A percentile compares a stretch with the other conserved stretches of the same genome.
phyloP scores from a whole-genome alignment of 352 stramenopile genomes.

The Pythium aphanidermatum region DNA sequence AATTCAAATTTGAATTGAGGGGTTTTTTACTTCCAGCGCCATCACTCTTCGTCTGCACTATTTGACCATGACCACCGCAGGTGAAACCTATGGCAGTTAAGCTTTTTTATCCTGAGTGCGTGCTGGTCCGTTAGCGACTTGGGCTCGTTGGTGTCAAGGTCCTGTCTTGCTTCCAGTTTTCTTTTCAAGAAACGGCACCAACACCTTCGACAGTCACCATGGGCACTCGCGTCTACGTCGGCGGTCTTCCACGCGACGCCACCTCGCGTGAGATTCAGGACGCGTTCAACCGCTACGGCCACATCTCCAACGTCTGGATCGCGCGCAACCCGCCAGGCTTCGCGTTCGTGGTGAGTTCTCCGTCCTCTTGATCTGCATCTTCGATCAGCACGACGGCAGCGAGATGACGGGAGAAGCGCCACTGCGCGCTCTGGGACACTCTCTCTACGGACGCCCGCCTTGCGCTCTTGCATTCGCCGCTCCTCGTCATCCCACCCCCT shows the following conservation, averaged over 20 bases:
- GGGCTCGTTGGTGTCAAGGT: constrained; percentile 4
- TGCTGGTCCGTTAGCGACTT: background rate
- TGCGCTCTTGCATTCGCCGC: too few relatives aligned
- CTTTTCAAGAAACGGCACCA: constrained; percentile 3
- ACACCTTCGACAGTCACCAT: constrained; percentile 44
- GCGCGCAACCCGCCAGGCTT: constrained; percentile 83
- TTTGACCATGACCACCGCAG: constrained; percentile 12
- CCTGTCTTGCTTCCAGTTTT: constrained; percentile 2
- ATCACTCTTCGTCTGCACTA: background rate
- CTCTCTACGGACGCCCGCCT: too few relatives aligned
- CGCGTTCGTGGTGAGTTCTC: constrained; percentile 84
- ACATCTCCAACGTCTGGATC: constrained; percentile 86
- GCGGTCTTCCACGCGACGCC: constrained; percentile 71
- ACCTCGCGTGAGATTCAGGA: constrained; percentile 80
- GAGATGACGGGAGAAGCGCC: background rate
- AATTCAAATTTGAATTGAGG: constrained; percentile 21
- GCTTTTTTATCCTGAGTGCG: background rate
- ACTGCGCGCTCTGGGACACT: too few relatives aligned
- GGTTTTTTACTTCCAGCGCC: background rate
- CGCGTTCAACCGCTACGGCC: constrained; percentile 75
- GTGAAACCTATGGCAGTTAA: too few relatives aligned
- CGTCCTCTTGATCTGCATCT: constrained; percentile 14
- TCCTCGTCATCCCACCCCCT: too few relatives aligned
- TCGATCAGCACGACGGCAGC: constrained; percentile 13
- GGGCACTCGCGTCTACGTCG: constrained; percentile 80